Evolutionary conservation across 352 stramenopile species (phyloP).

Genomic region (Phytophthora sp.): DNA sequence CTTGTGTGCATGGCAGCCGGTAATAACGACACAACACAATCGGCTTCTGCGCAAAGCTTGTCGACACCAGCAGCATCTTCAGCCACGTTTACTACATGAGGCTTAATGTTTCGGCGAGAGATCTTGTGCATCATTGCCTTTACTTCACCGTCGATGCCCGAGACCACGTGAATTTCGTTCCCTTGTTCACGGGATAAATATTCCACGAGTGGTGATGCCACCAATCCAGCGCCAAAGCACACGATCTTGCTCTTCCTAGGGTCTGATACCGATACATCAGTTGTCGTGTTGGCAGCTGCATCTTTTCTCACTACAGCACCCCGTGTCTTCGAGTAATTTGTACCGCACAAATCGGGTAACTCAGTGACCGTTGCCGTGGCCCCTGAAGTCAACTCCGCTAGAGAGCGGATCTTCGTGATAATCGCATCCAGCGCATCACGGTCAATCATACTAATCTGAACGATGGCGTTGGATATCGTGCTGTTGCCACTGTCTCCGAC

Average conservation of each 20-base stretch:
- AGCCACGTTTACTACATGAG: slow-evolving; percentile 82
- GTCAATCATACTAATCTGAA: slow-evolving; percentile 83
- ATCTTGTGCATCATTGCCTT: slow-evolving; percentile 75
- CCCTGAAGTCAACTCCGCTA: slow-evolving; percentile 84
- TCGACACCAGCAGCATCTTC: slow-evolving; percentile 55
- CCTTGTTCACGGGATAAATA: slow-evolving; percentile 78
- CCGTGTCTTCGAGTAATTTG: slow-evolving; percentile 78
- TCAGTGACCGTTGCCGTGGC: slow-evolving; percentile 89
- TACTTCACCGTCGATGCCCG: slow-evolving; percentile 74
- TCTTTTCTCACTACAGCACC: slow-evolving; percentile 57
- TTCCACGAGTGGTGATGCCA: slow-evolving; percentile 85
- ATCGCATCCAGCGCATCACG: slow-evolving; percentile 84
- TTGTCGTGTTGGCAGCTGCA: slow-evolving; percentile 42
- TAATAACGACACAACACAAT: slow-evolving; percentile 95
- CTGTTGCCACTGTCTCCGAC: slow-evolving; percentile 26
- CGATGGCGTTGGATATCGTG: slow-evolving; percentile 74
- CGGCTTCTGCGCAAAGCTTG: slow-evolving; percentile 73
- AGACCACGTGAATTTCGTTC: slow-evolving; percentile 82
- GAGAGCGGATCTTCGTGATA: slow-evolving; percentile 82
- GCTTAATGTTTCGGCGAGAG: slow-evolving; percentile 63
- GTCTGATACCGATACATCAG: slow-evolving; percentile 54
- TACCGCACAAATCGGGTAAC: slow-evolving; percentile 78
- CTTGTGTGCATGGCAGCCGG: slow-evolving; percentile 93
- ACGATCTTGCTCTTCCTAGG: slow-evolving; percentile 84
- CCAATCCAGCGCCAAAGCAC: slow-evolving; percentile 87